These are phyloP conservation scores for Deakozyma indianensis DNA, from an alignment of 805 yeast species.

Conservation along the genomic window DNA sequence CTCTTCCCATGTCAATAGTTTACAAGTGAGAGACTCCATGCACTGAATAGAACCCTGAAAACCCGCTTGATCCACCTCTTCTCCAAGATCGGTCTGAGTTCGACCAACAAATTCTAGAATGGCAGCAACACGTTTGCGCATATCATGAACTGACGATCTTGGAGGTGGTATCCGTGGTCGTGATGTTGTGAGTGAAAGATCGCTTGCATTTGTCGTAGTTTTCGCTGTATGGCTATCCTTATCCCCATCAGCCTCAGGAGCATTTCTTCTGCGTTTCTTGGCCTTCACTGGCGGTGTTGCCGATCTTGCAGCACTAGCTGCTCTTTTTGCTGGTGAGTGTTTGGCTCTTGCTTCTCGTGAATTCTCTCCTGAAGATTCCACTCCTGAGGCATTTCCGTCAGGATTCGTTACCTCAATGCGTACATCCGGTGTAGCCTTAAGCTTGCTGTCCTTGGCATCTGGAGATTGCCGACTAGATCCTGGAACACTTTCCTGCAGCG, in stretches of 20 bases:
- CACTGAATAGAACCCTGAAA: constrained; percentile 25
- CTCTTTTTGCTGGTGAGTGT: constrained; percentile 2
- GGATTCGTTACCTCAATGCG: neutral
- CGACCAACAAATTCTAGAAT: constrained; percentile 83
- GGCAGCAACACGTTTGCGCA: constrained; percentile 78
- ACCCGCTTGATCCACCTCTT: constrained; percentile 14
- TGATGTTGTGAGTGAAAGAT: neutral
- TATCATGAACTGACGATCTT: constrained; percentile 61
- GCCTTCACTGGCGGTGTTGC: neutral
- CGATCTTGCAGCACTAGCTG: neutral
- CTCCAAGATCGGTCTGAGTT: constrained; percentile 60
- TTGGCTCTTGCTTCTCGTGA: neutral
- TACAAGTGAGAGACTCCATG: constrained; percentile 63
- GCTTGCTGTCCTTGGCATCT: too few species aligned
- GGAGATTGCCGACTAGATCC: too few species aligned
- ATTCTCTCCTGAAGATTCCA: neutral
- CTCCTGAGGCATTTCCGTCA: too few species aligned
- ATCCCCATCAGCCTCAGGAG: constrained; percentile 7
- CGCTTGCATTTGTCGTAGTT: constrained; percentile 11
- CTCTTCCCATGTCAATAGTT: constrained; percentile 68
- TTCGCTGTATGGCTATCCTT: constrained; percentile 1
- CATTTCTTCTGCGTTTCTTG: neutral
- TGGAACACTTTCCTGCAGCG: too few species aligned
- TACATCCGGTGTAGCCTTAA: neutral
- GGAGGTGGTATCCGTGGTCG: constrained; percentile 68